Base-by-base conservation (phyloP, 2,329 filamentous ascomycete species). In the Colletotrichum melonis region DNA sequence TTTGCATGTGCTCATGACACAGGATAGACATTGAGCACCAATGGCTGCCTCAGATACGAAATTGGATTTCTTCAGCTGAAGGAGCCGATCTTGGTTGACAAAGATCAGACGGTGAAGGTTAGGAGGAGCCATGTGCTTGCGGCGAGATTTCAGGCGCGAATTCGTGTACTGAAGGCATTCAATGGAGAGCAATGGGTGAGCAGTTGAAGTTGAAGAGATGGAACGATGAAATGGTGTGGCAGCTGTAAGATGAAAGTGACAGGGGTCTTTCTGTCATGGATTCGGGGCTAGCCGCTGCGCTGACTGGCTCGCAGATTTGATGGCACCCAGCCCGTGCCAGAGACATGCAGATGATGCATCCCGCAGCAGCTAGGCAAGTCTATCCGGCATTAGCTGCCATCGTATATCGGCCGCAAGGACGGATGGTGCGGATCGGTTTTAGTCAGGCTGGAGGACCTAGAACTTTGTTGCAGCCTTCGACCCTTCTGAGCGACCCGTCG, bases 321-420 rank as follows among this genome's bases (percentile, higher is more conserved):
- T 73, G 46, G 55, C 32, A 73, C 67, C 55, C 35, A 65, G 67
- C 59, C 67, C 55, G 56, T 59, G 67, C 71, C 71, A 73, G 42
- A 73, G 60, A 73, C 56, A 73, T 73, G 71, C 71, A 71, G 32
- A 73, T 73, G 71, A 71, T 73, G 71, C 71, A 73, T 73, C 71
- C 71, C 71, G 71, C 71, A 73, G 71, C 71, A 71, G 67, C 71
- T 71, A 73, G 71, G 67, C 70, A 73, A 71, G 67, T 73, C 60
- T 71, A 71, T 69, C 71, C 71, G 67, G 71, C 71, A 71, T 73
- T 73, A 73, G 71, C 71, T 73, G 71, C 67, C 67, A 71, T 71
- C 62, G 62, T 71, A 56, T 71, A 73, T 73, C 71, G 71, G 71
- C 71, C 71, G 71, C 71, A 73, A 73, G 35, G 56, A 35, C 56